These are phyloP conservation scores for Magnusiomyces suaveolens DNA, from an alignment of 1,139 yeast genomes.

Conservation along the genomic window DNA sequence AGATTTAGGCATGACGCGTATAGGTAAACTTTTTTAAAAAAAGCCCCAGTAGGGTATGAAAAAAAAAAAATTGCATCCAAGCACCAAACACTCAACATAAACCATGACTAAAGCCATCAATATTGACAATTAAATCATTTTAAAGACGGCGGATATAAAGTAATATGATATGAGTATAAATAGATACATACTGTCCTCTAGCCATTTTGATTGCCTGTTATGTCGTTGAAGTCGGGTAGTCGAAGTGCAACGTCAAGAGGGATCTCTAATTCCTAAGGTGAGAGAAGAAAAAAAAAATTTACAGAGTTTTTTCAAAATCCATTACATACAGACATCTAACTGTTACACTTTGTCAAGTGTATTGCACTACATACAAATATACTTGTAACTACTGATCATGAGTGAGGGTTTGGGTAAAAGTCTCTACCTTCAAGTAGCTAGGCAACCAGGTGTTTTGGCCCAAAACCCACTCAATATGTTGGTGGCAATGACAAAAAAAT, in stretches of 20 bases:
- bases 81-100: too few relatives aligned
- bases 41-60: too few relatives aligned
- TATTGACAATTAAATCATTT: not conserved
- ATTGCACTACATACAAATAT: not conserved
- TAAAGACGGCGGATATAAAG: too few relatives aligned
- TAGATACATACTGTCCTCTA: constrained; percentile 82
- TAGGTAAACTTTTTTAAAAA: too few relatives aligned
- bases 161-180: too few relatives aligned
- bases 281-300: constrained; percentile 4
- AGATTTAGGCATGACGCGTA: too few relatives aligned
- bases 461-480: too few relatives aligned
- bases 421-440: not conserved
- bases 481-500: not conserved
- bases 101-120: too few relatives aligned
- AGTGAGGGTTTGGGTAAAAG: not conserved
- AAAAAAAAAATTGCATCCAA: too few relatives aligned
- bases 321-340: not conserved
- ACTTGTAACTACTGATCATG: not conserved
- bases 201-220: constrained; percentile 44
- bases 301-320: constrained; percentile 3
- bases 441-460: too few relatives aligned
- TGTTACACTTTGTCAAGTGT: not conserved
- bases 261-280: not conserved
- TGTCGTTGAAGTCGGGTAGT: not conserved
- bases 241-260: not conserved